Base-by-base conservation (phyloP, 371 early-diverging fungal genomes). In the Rhizomucor miehei region DNA sequence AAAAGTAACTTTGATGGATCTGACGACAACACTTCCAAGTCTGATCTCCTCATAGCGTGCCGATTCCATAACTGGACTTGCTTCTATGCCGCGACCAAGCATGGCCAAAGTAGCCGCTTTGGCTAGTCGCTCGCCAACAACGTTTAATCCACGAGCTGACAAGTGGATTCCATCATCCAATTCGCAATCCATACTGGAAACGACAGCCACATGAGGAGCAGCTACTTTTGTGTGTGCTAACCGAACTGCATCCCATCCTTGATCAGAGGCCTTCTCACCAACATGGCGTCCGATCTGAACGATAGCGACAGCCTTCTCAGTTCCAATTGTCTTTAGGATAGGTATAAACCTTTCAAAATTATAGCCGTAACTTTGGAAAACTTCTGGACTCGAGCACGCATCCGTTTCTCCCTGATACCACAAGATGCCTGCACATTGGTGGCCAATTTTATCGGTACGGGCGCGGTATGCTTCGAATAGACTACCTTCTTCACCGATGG, bases 401-500 rank as follows among this genome's bases (percentile, higher is more conserved):
- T 77, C 73, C 5, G 77, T 66, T 54, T 77, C 77, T 1, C 77
- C 77, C 48, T 77, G 77, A 9, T 65, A 73, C 77, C 77, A 77
- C 2, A 77, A 50, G 0, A 78, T 43, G 14, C 78, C 78, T 14
- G 65, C 64, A 13, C 72, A 37, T 1, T 19, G 19, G 1, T 54
- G 59, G 3, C 67, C 73, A 0, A 57, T 54, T 10, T 23, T 25
- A 3, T 29, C 21, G 12, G 70, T 59, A 1, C 64, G 49, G 3
- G 48, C 66, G 1, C 67, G 43, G 73, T 75, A 70, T 20, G 78
- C 75, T 6, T 69, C 73, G 49, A 72, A 78, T 0, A 78, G 48
- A 0, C 64, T 67, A 6, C 37, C 48, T 17, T 56, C 51, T 1
- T 56, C 10, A 13, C 57, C 56, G 19, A 46, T 25, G 23, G 44